phyloP scores from a whole-genome alignment of 768 basidiomycete species.

The Strobilomyces confusus region DNA sequence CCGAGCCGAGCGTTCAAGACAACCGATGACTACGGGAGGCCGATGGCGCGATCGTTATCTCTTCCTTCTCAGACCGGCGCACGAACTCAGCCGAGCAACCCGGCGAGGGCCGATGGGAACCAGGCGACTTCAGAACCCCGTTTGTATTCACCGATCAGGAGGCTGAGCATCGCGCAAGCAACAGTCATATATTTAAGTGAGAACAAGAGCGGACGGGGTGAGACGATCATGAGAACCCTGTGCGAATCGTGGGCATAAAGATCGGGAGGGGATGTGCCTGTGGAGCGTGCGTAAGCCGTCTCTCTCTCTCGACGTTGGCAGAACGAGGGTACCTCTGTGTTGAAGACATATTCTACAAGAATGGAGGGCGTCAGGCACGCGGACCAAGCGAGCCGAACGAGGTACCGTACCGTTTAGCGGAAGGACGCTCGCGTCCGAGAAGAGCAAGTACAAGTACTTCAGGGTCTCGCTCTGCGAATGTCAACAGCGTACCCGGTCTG shows the following conservation, averaged over 20 bases:
- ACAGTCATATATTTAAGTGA: neutral
- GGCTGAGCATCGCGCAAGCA: neutral
- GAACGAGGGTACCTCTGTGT: slow-evolving; percentile 67
- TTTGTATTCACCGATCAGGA: neutral
- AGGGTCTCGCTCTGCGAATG: slow-evolving; percentile 71
- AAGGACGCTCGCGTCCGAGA: slow-evolving; percentile 67
- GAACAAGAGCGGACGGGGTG: neutral
- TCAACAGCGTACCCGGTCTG: neutral
- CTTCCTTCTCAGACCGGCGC: neutral
- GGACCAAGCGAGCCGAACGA: neutral
- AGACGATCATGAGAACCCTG: slow-evolving; percentile 39
- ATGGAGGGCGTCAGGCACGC: slow-evolving; percentile 9
- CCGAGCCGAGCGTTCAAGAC: neutral
- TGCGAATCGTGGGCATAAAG: slow-evolving; percentile 49
- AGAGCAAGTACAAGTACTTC: slow-evolving; percentile 88
- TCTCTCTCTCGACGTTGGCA: neutral
- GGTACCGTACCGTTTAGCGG: slow-evolving; percentile 66
- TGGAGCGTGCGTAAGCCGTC: slow-evolving; percentile 1
- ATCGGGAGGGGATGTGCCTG: slow-evolving; percentile 72
- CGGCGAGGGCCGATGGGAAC: no score
- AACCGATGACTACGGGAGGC: neutral
- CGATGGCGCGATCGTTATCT: neutral
- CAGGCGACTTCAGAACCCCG: neutral
- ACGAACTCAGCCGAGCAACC: neutral
- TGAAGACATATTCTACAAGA: slow-evolving; percentile 77